phyloP scores from a whole-genome alignment of 2,329 filamentous ascomycete genomes.

The Escovopsis sp. region DNA sequence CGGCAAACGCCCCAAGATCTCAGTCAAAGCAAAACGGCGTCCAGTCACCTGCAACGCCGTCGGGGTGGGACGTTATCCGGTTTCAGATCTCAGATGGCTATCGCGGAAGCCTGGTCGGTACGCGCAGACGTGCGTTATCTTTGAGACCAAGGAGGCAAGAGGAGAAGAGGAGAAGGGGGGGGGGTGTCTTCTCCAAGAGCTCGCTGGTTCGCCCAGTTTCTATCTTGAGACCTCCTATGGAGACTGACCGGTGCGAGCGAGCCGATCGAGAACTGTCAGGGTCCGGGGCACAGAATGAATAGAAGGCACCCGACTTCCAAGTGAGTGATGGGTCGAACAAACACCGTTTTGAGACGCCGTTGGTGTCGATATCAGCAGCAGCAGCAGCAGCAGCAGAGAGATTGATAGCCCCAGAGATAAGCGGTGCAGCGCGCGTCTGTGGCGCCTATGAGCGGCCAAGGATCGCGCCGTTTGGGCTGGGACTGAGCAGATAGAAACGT shows the following conservation, averaged over 20 bases:
- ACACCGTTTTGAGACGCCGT: not conserved
- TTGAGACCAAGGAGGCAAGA: not conserved
- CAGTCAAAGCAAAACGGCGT: slow-evolving; percentile 17
- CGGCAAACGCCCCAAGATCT: slow-evolving; percentile 22
- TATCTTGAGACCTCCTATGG: not conserved
- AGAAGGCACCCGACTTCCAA: too few relatives aligned
- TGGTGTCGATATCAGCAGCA: too few relatives aligned
- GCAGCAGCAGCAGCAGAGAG: slow-evolving; percentile 1
- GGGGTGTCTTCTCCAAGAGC: not conserved
- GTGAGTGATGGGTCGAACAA: not conserved
- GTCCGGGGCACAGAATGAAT: slow-evolving; percentile 3
- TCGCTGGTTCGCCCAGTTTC: not conserved
- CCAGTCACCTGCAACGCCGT: slow-evolving; percentile 17
- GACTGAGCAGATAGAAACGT: slow-evolving; percentile 3
- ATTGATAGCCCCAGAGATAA: slow-evolving; percentile 9
- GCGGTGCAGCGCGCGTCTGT: slow-evolving; percentile 12
- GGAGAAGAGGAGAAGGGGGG: slow-evolving; percentile 1
- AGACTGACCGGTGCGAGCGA: not conserved
- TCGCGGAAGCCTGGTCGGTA: slow-evolving; percentile 1
- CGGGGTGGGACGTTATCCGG: slow-evolving; percentile 14
- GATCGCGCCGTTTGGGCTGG: slow-evolving; percentile 1
- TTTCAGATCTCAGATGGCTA: slow-evolving; percentile 7
- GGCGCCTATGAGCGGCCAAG: slow-evolving; percentile 14
- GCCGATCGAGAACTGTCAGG: slow-evolving; percentile 5
- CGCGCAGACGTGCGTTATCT: slow-evolving; percentile 1